These are phyloP conservation scores for Talaromyces proteolyticus DNA, from an alignment of 495 filamentous ascomycete species.

Conservation along the genomic window DNA sequence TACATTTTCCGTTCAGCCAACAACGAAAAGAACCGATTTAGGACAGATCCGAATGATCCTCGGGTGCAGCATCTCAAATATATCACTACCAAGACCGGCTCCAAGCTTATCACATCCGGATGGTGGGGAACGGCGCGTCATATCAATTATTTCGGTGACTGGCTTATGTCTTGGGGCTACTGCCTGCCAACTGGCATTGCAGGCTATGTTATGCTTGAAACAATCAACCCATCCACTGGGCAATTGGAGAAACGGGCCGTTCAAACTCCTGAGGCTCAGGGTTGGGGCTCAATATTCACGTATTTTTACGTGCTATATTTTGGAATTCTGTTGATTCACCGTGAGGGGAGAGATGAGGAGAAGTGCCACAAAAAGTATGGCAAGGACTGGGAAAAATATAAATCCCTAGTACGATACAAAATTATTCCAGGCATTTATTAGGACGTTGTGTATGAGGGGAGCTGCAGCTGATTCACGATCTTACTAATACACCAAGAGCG, in stretches of 20 bases:
- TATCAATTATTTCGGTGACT: slow-evolving; percentile 98
- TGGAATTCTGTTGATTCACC: slow-evolving; percentile 79
- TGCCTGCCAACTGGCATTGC: slow-evolving; percentile 84
- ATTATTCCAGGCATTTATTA: slow-evolving; percentile 93
- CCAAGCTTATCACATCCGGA: slow-evolving; percentile 73
- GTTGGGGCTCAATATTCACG: slow-evolving; percentile 81
- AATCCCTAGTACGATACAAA: slow-evolving; percentile 70
- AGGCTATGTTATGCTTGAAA: slow-evolving; percentile 58
- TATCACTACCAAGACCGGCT: slow-evolving; percentile 79
- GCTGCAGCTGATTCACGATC: too few species aligned
- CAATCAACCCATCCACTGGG: slow-evolving; percentile 40
- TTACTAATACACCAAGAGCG: too few species aligned
- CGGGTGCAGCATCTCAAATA: slow-evolving; percentile 74
- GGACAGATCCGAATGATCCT: slow-evolving; percentile 81
- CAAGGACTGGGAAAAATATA: slow-evolving; percentile 88
- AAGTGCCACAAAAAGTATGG: slow-evolving; percentile 94
- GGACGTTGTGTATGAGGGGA: not conserved
- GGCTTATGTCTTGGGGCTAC: slow-evolving; percentile 91
- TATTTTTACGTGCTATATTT: slow-evolving; percentile 98
- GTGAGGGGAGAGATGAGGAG: slow-evolving; percentile 86
- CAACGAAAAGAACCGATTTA: slow-evolving; percentile 91
- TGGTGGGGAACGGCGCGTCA: slow-evolving; percentile 95
- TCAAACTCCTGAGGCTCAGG: slow-evolving; percentile 60
- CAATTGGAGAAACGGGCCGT: slow-evolving; percentile 54
- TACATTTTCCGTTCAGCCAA: slow-evolving; percentile 89